Base-by-base conservation (phyloP, 192 early-diverging fungal species). In the Coemansia sp. region DNA sequence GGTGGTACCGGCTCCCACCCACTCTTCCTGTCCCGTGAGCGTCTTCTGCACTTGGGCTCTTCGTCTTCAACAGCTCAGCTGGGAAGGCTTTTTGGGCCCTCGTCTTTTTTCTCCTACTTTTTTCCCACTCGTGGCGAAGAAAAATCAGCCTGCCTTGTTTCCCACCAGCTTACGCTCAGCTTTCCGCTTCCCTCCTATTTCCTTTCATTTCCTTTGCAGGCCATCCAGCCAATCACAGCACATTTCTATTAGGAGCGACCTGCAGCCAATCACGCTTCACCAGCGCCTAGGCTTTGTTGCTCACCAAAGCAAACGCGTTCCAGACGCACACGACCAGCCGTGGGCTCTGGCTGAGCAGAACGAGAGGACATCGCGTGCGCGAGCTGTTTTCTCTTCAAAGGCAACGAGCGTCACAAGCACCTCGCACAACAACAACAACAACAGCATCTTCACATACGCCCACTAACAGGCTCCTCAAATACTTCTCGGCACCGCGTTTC, bases 211-310 rank as follows among this genome's bases (percentile, higher is more conserved):
- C 27, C 56, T 8, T 56, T 55, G 22, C 62, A 26, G 9, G 65
- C 7, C 22, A 28, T 26, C 58, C 48, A 47, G 54, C 60, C 69
- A 54, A 49, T 54, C 65, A 67, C 54, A 60, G 26, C 7, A n/a
- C 24, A 38, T 4, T 12, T 38, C 34, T 38, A 9, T 22, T 24
- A 14, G 14, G 14, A 32, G 21, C 52, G 0, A 28, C 48, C 32
- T 31, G 23, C 56, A 66, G 64, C 64, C 64, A 66, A 66, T 58
- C 64, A 66, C 64, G 49, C 48, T 23, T 25, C 57, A 47, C 57
- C 38, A 59, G 23, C 58, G 27, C 28, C 54, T 19, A 55, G 7
- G 16, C 18, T 55, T 55, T 21, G 54, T 56, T 56, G 54, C 32
- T 25, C 54, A 32, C 32, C 32, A 32, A 27, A 19, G 54, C 54